Conservation (phyloP, 2,329 filamentous ascomycete genomes). For the Chaetomium olivaceum region DNA sequence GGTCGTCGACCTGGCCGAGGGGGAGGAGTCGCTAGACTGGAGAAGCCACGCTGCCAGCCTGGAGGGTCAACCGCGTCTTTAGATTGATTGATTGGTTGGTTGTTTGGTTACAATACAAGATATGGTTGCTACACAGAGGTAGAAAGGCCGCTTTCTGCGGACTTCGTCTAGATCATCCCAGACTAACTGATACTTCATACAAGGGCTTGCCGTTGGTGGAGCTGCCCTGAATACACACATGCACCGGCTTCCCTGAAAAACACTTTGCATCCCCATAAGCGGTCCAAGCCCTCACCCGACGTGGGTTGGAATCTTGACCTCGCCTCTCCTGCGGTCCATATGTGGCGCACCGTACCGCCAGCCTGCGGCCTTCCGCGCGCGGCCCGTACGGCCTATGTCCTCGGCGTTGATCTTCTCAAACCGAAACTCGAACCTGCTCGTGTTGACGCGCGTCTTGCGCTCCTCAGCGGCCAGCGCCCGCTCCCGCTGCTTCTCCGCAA, state of each 20-base stretch:
- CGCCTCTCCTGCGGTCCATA: conserved; percentile 62
- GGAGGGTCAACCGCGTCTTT: conserved; percentile 3
- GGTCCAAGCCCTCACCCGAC: conserved; percentile 47
- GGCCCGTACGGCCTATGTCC: conserved; percentile 55
- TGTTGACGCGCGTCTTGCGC: conserved; percentile 48
- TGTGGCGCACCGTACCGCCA: conserved; percentile 65
- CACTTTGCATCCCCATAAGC: no score
- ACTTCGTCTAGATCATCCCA: neutral
- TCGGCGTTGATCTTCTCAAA: conserved; percentile 61
- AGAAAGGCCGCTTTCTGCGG: conserved; percentile 6
- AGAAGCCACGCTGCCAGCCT: neutral
- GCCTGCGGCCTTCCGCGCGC: conserved; percentile 54
- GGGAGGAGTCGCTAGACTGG: conserved; percentile 22
- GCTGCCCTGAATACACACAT: conserved; percentile 14
- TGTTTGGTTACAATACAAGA: conserved; percentile 3
- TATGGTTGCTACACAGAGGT: conserved; percentile 1
- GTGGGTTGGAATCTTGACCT: conserved; percentile 66
- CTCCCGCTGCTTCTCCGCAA: conserved; percentile 40
- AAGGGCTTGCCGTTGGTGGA: conserved; percentile 4
- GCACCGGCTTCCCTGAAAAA: neutral
- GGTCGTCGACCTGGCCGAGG: conserved; percentile 37
- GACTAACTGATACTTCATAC: conserved; percentile 24
- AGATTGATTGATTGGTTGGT: neutral
- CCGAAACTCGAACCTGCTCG: conserved; percentile 62
- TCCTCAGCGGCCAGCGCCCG: conserved; percentile 42